Evolutionary conservation across 2,329 filamentous ascomycete species (phyloP).

Genomic region (Coniochaeta sp.): DNA sequence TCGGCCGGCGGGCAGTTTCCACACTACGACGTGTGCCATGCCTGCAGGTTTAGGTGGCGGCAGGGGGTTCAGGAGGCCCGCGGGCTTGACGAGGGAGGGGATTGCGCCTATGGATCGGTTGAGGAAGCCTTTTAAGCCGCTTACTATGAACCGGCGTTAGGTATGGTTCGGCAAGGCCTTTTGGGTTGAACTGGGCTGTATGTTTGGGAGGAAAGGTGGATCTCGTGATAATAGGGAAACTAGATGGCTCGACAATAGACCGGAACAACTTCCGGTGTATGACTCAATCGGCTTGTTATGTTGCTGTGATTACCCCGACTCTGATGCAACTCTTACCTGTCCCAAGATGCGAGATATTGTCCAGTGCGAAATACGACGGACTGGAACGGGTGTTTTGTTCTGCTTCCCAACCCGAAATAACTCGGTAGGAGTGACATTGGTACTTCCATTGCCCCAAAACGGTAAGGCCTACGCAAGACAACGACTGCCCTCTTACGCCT

Average conservation of each 20-base stretch:
- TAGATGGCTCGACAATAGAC: too few relatives aligned
- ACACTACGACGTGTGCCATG: slow-evolving; percentile 42
- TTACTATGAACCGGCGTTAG: slow-evolving; percentile 40
- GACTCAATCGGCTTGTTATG: too few relatives aligned
- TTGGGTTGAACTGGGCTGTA: not conserved
- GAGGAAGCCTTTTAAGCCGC: slow-evolving; percentile 48
- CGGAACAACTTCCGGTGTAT: too few relatives aligned
- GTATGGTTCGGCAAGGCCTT: too few relatives aligned
- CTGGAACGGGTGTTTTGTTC: too few relatives aligned
- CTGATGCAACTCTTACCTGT: too few relatives aligned
- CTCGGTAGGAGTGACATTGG: not conserved
- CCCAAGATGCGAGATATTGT: too few relatives aligned
- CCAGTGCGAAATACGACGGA: too few relatives aligned
- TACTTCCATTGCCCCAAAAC: not conserved
- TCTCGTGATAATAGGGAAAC: too few relatives aligned
- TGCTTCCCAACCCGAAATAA: not conserved
- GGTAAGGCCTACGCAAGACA: not conserved
- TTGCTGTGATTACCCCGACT: too few relatives aligned
- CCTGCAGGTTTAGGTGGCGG: slow-evolving; percentile 19
- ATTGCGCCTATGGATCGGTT: slow-evolving; percentile 43
- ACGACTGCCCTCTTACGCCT: too few relatives aligned
- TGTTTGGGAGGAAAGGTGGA: too few relatives aligned
- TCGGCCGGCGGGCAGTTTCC: slow-evolving; percentile 38
- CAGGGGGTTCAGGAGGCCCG: slow-evolving; percentile 38
- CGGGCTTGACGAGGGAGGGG: slow-evolving; percentile 31